phyloP scores from a whole-genome alignment of 129 eudicot genomes.

The Tanacetum coccineum region DNA sequence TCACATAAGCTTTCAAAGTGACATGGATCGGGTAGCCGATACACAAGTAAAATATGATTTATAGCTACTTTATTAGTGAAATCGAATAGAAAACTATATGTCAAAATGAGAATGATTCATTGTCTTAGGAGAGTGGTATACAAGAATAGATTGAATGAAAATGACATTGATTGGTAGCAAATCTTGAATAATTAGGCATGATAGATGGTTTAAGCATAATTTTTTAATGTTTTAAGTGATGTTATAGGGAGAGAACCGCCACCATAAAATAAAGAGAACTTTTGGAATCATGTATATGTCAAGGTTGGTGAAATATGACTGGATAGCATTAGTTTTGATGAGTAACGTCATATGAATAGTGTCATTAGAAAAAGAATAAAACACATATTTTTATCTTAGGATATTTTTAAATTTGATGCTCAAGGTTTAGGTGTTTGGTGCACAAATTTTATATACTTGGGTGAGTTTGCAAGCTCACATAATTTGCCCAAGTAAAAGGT shows the following conservation, averaged over 20 bases:
- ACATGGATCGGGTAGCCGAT: slow-evolving; percentile 4
- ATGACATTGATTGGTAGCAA: slow-evolving; percentile 31
- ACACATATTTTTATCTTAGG: too few species aligned
- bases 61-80: neutral
- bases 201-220: slow-evolving; percentile 26
- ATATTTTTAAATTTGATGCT: too few species aligned
- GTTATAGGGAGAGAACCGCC: slow-evolving; percentile 14
- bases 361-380: neutral
- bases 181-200: slow-evolving; percentile 24
- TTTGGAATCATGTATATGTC: slow-evolving; percentile 3
- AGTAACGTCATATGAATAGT: neutral
- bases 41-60: neutral
- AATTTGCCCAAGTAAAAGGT: too few species aligned
- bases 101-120: slow-evolving; percentile 11
- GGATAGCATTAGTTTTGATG: neutral
- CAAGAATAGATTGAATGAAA: slow-evolving; percentile 25
- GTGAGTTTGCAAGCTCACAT: too few species aligned
- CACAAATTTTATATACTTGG: too few species aligned
- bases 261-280: slow-evolving; percentile 1
- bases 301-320: slow-evolving; percentile 17
- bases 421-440: too few species aligned
- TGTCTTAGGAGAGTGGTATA: slow-evolving; percentile 12
- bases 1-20: neutral
- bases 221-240: slow-evolving; percentile 13
- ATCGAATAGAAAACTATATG: neutral